phyloP scores from a whole-genome alignment of 2,329 filamentous ascomycete genomes.

The Ophiostoma pallidulum region DNA sequence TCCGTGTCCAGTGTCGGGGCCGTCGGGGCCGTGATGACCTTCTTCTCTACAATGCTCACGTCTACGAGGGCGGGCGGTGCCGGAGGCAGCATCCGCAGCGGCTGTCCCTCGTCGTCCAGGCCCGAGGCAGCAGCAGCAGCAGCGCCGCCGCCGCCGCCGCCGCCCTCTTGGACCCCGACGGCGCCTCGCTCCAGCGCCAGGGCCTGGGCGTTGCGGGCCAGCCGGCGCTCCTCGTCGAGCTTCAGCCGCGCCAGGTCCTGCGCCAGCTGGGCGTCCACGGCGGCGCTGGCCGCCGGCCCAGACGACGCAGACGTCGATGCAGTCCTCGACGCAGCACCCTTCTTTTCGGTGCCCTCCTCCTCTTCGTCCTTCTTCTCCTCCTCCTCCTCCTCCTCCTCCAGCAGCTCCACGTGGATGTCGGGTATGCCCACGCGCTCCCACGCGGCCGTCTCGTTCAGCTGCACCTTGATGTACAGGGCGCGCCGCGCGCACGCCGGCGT shows the following conservation, averaged over 20 bases:
- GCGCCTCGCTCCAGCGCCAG: conserved; percentile 46
- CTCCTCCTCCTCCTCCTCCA: conserved; percentile 52
- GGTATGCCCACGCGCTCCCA: conserved; percentile 64
- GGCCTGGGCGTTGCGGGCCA: conserved; percentile 30
- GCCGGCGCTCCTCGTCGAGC: conserved; percentile 34
- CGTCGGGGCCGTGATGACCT: conserved; percentile 29
- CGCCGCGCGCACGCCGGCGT: conserved; percentile 66
- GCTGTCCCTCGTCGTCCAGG: conserved; percentile 32
- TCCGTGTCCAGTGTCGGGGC: conserved; percentile 30
- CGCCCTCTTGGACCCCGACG: too few relatives aligned
- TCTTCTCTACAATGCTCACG: conserved; percentile 44
- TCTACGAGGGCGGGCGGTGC: conserved; percentile 29
- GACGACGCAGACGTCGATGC: too few relatives aligned
- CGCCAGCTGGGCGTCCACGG: conserved; percentile 20
- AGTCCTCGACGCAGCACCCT: too few relatives aligned
- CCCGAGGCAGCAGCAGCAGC: conserved; percentile 37
- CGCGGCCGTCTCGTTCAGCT: conserved; percentile 74
- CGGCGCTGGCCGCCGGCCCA: too few relatives aligned
- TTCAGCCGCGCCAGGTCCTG: conserved; percentile 33
- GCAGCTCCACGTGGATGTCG: conserved; percentile 48
- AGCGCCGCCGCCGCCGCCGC: conserved; percentile 18
- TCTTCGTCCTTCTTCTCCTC: conserved; percentile 27
- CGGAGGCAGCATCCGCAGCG: conserved; percentile 23
- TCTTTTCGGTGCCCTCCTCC: too few relatives aligned
- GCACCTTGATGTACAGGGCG: conserved; percentile 78